These are phyloP conservation scores for Xeromyces bisporus DNA, from an alignment of 495 filamentous ascomycete genomes.

Conservation along the genomic window DNA sequence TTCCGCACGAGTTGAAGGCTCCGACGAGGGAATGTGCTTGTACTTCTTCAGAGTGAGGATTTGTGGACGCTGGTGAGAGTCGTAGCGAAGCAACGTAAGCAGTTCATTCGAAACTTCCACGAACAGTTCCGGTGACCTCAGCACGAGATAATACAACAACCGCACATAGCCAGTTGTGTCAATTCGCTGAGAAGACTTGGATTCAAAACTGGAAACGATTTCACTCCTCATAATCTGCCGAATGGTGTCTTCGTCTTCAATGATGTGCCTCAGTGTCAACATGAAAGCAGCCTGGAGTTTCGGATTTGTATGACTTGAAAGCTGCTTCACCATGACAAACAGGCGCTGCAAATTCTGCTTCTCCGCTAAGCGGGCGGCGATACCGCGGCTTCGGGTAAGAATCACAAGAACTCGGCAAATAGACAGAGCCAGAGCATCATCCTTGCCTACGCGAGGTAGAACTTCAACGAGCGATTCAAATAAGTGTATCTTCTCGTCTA, in stretches of 20 bases:
- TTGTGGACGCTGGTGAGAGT: conserved; percentile 40
- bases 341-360: conserved; percentile 77
- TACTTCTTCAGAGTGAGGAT: conserved; percentile 41
- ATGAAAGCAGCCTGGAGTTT: conserved; percentile 69
- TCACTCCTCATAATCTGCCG: conserved; percentile 88
- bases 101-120: conserved; percentile 82
- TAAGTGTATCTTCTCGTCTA: conserved; percentile 48
- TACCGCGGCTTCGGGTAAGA: conserved; percentile 58
- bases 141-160: conserved; percentile 61
- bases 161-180: conserved; percentile 61
- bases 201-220: conserved; percentile 57
- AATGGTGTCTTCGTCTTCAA: conserved; percentile 83
- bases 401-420: conserved; percentile 76
- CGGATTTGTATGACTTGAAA: conserved; percentile 57
- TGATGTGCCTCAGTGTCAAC: conserved; percentile 76
- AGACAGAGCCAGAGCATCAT: conserved; percentile 68
- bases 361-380: conserved; percentile 63
- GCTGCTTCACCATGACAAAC: conserved; percentile 87
- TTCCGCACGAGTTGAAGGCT: conserved; percentile 15
- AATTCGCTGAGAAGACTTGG: conserved; percentile 41
- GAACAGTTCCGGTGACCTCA: conserved; percentile 75
- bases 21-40: conserved; percentile 13
- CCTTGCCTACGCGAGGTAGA: conserved; percentile 71
- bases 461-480: conserved; percentile 65
- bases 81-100: conserved; percentile 48